Base-by-base conservation (phyloP, 2,329 filamentous ascomycete genomes). In the Lachnellula suecica region DNA sequence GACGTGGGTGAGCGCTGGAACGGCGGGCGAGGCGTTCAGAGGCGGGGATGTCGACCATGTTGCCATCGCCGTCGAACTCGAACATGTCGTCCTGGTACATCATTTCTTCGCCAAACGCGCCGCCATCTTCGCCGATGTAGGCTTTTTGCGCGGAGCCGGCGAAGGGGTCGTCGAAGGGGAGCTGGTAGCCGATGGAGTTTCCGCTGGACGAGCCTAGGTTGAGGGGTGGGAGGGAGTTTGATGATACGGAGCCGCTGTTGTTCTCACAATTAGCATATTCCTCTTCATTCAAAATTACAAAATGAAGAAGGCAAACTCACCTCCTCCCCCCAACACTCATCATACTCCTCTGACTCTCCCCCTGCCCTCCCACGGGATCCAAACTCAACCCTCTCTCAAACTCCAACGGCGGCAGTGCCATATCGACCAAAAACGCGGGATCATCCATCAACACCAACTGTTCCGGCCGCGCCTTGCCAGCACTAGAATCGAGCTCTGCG, bases 391-490 rank as follows among this genome's bases (percentile, higher is more conserved):
- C 11, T 7, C 7, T 22, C 45, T 82, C 76, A 20, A 82, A 66
- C 27, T 85, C 76, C 51, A 87, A 75, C 1, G 79, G 74, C 1
- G 85, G 82, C 23, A 91, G 73, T 29, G 76, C 74, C 29, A 84
- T 76, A 40, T 87, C 83, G 0, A 87, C 84, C 9, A 89, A 71
- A 66, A 97, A 97, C 38, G 82, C 79, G 1, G 91, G 91, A 64
- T 97, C 93, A 63, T 97, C 90, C 49, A 82, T 76, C 2, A 97
- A 76, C 3, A 91, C 75, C 51, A 97, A 84, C 60, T 92, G 85
- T 22, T 88, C 83, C 4, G 82, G 84, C 62, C 90, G 96, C 53
- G 83, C 76, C 66, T 85, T 91, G 47, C 84, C 87, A 45, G 86
- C 88, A 52, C 84, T 78, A 1, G 81, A 79, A 68, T 96, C 89